Base-by-base conservation (phyloP, 1,284 basidiomycete species). In the Moniliophthora roreri region DNA sequence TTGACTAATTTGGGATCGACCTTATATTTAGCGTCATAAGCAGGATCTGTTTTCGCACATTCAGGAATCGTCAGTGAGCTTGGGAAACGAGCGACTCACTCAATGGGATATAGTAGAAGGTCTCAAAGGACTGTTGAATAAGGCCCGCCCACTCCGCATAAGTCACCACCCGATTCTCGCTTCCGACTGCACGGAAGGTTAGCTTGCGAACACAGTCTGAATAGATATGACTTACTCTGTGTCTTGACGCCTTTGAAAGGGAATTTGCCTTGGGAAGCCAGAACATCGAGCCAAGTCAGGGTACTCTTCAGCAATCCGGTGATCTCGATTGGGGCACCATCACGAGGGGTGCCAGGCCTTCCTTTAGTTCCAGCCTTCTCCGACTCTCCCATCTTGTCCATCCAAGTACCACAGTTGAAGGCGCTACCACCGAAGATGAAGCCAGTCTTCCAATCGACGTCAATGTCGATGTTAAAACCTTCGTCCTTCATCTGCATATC, bases 361-460 rank as follows among this genome's bases (percentile, higher is more conserved):
- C 96, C 97, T 71, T 95, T 96, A 58, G 92, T 98, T 2, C 94
- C 93, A 7, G 97, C 95, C 63, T 88, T 91, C 55, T 77, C 77
- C 1, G 90, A 93, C 64, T 95, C 93, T 39, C 95, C 95, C 90
- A 94, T 96, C 80, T 96, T 96, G 75, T 96, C 93, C 92, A 95
- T 94, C 93, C 93, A 96, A 0, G 94, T 95, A 34, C 93, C 92
- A 63, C 88, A 92, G 61, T 92, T 92, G 70, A 82, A 78, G 55
- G 79, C 74, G 70, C 89, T 98, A 11, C 96, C 97, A 32, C 96
- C 96, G 58, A 87, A 78, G 62, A 97, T 84, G 59, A 99, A 74
- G 1, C 96, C 96, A 6, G 93, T 98, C 60, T 81, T 77, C 96
- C 96, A 99, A 69, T 99, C 95, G 20, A 98, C 94, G 45, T 84